A percentile compares a stretch with the other conserved stretches of the same genome.
These are phyloP conservation scores for Hyaloscypha finlandica DNA, from an alignment of 495 filamentous ascomycete species.

Conservation along the genomic window DNA sequence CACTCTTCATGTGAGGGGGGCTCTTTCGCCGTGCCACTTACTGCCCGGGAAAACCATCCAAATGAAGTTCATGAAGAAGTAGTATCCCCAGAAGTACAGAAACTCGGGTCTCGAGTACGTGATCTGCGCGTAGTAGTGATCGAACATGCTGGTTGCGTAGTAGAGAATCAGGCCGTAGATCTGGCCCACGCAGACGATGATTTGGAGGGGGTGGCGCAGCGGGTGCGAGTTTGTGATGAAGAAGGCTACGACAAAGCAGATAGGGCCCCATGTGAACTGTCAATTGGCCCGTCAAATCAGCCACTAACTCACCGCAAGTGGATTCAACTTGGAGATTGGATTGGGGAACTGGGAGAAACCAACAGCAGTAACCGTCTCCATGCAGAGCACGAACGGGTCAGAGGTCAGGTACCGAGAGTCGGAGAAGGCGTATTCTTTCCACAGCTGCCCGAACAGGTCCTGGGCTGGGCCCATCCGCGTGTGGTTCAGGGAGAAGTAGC, in stretches of 20 bases:
- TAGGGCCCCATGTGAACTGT: constrained; percentile 55
- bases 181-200: constrained; percentile 56
- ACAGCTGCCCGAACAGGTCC: constrained; percentile 57
- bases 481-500: constrained; percentile 52
- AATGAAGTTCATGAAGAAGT: constrained; percentile 56
- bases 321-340: neutral
- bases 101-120: constrained; percentile 54
- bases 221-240: constrained; percentile 50
- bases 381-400: constrained; percentile 55
- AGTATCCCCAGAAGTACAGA: constrained; percentile 60
- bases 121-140: constrained; percentile 43
- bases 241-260: constrained; percentile 51
- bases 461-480: constrained; percentile 42
- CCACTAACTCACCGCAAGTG: neutral
- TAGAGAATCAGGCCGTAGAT: constrained; percentile 62
- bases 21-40: constrained; percentile 36
- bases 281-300: constrained; percentile 54
- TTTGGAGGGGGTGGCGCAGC: constrained; percentile 55
- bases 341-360: constrained; percentile 7
- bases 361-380: constrained; percentile 57
- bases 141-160: constrained; percentile 57
- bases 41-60: constrained; percentile 59
- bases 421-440: constrained; percentile 62
- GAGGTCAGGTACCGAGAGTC: constrained; percentile 60
- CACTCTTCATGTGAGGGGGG: neutral